A percentile compares a stretch with the other conserved stretches of the same genome.
phyloP scores from a whole-genome alignment of 345 rosid genomes.

The Eucalyptus guilfoylei region DNA sequence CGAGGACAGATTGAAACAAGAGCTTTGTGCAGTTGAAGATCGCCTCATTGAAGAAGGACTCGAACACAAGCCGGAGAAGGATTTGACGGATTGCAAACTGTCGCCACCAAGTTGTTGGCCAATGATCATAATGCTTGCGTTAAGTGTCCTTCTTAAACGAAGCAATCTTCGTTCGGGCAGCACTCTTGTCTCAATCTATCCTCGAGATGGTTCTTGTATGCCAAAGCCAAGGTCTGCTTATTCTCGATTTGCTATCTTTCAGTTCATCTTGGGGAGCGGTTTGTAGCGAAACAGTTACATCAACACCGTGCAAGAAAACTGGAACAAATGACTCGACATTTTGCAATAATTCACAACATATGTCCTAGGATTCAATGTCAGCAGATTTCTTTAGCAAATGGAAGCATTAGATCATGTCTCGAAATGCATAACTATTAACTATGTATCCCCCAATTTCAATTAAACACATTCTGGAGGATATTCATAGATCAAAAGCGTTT shows the following conservation, averaged over 20 bases:
- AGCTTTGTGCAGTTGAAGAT: background rate
- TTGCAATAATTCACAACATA: background rate
- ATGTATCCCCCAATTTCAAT: background rate
- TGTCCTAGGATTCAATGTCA: background rate
- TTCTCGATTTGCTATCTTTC: conserved; percentile 1
- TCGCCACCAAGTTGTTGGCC: conserved; percentile 51
- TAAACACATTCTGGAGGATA: background rate
- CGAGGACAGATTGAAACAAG: conserved; percentile 5
- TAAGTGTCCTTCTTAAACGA: background rate
- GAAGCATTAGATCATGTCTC: background rate
- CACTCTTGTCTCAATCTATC: conserved; percentile 12
- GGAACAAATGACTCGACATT: background rate
- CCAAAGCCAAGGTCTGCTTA: conserved; percentile 13
- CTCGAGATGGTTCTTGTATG: conserved; percentile 13
- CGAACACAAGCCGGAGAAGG: background rate
- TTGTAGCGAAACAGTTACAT: background rate
- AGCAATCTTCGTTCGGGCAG: background rate
- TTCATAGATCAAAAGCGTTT: background rate
- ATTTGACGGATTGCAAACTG: conserved; percentile 19
- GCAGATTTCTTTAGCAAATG: background rate
- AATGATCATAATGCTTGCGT: background rate
- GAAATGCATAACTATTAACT: background rate
- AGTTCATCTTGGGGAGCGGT: conserved; percentile 6
- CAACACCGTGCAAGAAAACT: background rate
- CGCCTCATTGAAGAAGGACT: background rate